Evolutionary conservation across 2,329 filamentous ascomycete species (phyloP), one percentile per base, ranked within the genome.

Genomic region (Claviceps africana): DNA sequence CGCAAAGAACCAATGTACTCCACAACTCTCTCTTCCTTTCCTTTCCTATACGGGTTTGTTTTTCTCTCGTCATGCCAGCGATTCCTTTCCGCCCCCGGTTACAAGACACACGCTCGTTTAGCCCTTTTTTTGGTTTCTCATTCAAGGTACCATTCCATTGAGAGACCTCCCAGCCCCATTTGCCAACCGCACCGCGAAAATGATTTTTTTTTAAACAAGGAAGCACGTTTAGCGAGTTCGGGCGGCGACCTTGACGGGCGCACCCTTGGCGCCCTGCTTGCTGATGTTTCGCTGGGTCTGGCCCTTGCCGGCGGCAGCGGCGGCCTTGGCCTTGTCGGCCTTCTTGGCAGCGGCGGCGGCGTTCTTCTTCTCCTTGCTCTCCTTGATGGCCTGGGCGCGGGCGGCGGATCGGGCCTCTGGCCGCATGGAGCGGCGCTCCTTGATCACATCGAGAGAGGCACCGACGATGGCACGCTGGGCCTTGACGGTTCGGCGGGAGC

Each of bases 391-490:
- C 65, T 83, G 78, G 63, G 80, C 77, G 70, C 93, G 91, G 70
- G 89, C 90, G 67, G 93, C 93, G 66, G 83, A 80, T 72, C 93
- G 90, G 71, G 89, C 91, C 80, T 97, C 93, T 65, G 93, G 93
- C 73, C 93, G 88, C 81, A 88, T 84, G 66, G 81, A 75, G 70
- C 93, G 90, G 78, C 88, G 88, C 85, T 98, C 93, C 85, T 96
- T 97, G 83, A 98, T 97, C 70, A 97, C 89, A 72, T 98, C 93
- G 74, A 98, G 90, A 60, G 93, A 96, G 64, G 93, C 93, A 82
- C 93, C 93, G 65, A 98, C 93, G 74, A 98, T 95, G 71, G 86
- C 91, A 81, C 93, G 90, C 83, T 98, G 93, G 74, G 87, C 75
- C 87, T 98, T 98, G 78, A 98, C 88, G 69, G 88, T 88, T 71